Evolutionary conservation across 768 basidiomycete genomes (phyloP).

Genomic region (Cyclocybe cylindracea): DNA sequence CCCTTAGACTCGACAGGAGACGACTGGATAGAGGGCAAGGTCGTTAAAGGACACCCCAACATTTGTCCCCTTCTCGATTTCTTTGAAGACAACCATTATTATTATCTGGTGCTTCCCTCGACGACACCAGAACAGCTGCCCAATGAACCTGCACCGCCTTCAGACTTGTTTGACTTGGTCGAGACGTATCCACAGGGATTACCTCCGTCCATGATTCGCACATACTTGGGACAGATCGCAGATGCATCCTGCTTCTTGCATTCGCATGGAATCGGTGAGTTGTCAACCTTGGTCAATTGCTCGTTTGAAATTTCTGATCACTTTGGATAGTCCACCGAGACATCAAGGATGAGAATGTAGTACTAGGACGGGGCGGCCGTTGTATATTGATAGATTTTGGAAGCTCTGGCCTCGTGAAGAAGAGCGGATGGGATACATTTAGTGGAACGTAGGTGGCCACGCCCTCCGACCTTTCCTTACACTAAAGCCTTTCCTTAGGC

Average conservation of each 20-base stretch:
- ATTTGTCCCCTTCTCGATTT: slow-evolving; percentile 95
- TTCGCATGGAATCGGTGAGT: slow-evolving; percentile 83
- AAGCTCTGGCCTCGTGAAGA: slow-evolving; percentile 84
- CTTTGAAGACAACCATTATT: slow-evolving; percentile 95
- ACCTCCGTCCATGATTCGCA: slow-evolving; percentile 69
- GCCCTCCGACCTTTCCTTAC: slow-evolving; percentile 9
- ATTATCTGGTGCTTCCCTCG: slow-evolving; percentile 89
- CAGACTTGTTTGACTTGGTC: slow-evolving; percentile 94
- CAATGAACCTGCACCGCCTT: slow-evolving; percentile 56
- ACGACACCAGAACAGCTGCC: slow-evolving; percentile 60
- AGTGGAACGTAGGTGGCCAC: slow-evolving; percentile 79
- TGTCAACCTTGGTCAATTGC: slow-evolving; percentile 1
- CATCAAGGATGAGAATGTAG: slow-evolving; percentile 97
- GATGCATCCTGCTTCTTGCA: slow-evolving; percentile 91
- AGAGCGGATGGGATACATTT: slow-evolving; percentile 87
- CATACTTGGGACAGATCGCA: slow-evolving; percentile 90
- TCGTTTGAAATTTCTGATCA: slow-evolving; percentile 5
- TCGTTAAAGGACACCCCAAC: slow-evolving; percentile 90
- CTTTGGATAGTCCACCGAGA: slow-evolving; percentile 81
- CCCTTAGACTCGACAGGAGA: slow-evolving; percentile 16
- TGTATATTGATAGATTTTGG: slow-evolving; percentile 98
- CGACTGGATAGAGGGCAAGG: slow-evolving; percentile 68
- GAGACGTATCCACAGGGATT: slow-evolving; percentile 88
- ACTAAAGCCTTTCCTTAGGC: slow-evolving; percentile 37
- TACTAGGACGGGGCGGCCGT: slow-evolving; percentile 75